Percentiles rank a stretch among this genome's conserved stretches.
Conservation (phyloP, 495 filamentous ascomycete genomes). For the Penicillium longicatenatum region DNA sequence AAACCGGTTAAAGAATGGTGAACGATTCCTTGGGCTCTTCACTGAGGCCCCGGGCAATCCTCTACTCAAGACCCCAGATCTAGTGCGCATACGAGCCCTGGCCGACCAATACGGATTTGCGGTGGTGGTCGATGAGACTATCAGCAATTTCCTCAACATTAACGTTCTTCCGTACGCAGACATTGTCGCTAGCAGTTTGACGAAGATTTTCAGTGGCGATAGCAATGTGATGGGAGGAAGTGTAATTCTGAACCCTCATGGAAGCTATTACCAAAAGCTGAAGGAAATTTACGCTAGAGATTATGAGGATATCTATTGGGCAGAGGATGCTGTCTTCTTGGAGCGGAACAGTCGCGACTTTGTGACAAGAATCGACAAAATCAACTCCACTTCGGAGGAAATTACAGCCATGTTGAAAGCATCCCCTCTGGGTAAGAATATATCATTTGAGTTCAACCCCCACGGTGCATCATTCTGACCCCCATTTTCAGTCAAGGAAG, state of each 20-base stretch:
- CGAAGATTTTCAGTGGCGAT: constrained; percentile 96
- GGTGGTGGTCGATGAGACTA: constrained; percentile 92
- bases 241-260: constrained; percentile 79
- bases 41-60: constrained; percentile 96
- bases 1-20: constrained; percentile 65
- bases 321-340: constrained; percentile 90
- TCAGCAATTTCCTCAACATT: constrained; percentile 95
- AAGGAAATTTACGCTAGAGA: constrained; percentile 61
- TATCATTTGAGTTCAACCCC: background rate
- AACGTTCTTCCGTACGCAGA: constrained; percentile 88
- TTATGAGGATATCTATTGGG: constrained; percentile 91
- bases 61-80: constrained; percentile 79
- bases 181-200: constrained; percentile 89
- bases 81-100: constrained; percentile 73
- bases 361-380: constrained; percentile 74
- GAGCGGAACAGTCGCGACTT: constrained; percentile 97
- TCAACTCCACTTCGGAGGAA: constrained; percentile 84
- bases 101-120: constrained; percentile 87
- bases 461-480: constrained; percentile 7
- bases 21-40: constrained; percentile 82
- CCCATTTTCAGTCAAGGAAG: constrained; percentile 62
- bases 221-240: constrained; percentile 98
- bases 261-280: constrained; percentile 66
- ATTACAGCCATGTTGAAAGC: constrained; percentile 69
- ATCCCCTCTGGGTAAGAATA: constrained; percentile 51